Evolutionary conservation across 352 stramenopile species (phyloP), one percentile per base, ranked within the genome.

Genomic region (Thraustochytrium sp.): DNA sequence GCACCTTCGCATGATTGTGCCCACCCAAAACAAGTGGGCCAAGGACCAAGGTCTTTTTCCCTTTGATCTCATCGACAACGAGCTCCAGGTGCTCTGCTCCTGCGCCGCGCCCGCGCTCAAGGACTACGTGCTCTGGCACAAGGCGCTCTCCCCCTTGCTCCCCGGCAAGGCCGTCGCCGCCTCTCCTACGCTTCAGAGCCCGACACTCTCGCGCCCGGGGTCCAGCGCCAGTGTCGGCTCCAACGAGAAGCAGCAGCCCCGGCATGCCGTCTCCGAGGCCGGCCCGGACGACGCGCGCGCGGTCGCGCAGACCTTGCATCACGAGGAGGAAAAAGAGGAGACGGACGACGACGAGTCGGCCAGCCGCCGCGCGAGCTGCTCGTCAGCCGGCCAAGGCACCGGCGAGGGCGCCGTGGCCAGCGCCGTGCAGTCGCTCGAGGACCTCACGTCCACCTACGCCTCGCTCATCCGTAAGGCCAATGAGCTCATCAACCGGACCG

Each of bases 81-180:
- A 80, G 18, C 46, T 80, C 13, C 68, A 53, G n/a, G 40, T 49
- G 16, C 37, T 80, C 8, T 80, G 68, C 53, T 11, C 36, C 26
- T 80, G 68, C 37, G 68, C 68, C n/a, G 68, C 68, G 31, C 46
- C 46, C 1, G n/a, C 68, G 31, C 53, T 80, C 13, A 80, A 80
- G 42, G 68, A 80, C 18, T 80, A 80, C 51, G 40, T 51, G 48
- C 48, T 80, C 23, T 80, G 68, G 68, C 23, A 46, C 51, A 80
- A 68, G 3, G 68, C 68, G 8, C 26, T 80, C 23, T 75, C 68
- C 5, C 34, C 68, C 5, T 26, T 80, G 0, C 18, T 80, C 21
- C 68, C 68, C 9, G 48, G 36, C 37, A 75, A 75, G 44, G 62
- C 42, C 42, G 42, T 49, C 5, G 16, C 42, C 5, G 42, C 42